Evolutionary conservation across 306 rosid genomes (phyloP).

Genomic region (Ammopiptanthus mongolicus): DNA sequence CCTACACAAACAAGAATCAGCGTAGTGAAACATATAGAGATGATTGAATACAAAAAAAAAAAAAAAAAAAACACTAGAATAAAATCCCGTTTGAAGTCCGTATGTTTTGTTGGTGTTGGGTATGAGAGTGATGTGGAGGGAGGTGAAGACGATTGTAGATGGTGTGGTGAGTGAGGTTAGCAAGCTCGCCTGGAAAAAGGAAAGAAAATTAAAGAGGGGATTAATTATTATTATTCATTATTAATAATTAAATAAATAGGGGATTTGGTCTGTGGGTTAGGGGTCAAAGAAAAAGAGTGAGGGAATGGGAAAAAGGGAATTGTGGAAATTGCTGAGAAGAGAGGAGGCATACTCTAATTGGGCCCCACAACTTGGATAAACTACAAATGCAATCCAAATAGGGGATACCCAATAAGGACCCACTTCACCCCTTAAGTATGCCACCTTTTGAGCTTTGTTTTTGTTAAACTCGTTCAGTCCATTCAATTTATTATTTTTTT

Average conservation of each 20-base stretch:
- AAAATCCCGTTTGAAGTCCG: constrained; percentile 23
- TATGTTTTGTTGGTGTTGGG: background rate
- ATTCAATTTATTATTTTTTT: background rate
- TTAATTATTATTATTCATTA: background rate
- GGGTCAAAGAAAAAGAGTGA: constrained; percentile 5
- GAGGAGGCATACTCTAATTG: constrained; percentile 28
- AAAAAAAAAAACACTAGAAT: background rate
- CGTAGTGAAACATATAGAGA: background rate
- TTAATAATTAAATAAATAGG: background rate
- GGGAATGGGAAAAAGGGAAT: background rate
- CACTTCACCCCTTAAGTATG: background rate
- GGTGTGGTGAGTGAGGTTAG: background rate
- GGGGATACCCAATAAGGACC: constrained; percentile 35
- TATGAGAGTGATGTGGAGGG: background rate
- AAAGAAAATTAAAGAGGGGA: background rate
- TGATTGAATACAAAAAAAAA: background rate
- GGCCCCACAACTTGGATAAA: constrained; percentile 22
- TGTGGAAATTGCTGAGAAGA: constrained; percentile 25
- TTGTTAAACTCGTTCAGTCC: background rate
- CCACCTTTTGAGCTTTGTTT: background rate
- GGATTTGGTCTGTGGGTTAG: constrained; percentile 35
- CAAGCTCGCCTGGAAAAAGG: background rate
- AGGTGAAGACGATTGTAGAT: background rate
- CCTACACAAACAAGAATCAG: background rate
- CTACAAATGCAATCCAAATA: constrained; percentile 20